phyloP scores from a whole-genome alignment of 257 asterid species.

The Forsythia suspensa region DNA sequence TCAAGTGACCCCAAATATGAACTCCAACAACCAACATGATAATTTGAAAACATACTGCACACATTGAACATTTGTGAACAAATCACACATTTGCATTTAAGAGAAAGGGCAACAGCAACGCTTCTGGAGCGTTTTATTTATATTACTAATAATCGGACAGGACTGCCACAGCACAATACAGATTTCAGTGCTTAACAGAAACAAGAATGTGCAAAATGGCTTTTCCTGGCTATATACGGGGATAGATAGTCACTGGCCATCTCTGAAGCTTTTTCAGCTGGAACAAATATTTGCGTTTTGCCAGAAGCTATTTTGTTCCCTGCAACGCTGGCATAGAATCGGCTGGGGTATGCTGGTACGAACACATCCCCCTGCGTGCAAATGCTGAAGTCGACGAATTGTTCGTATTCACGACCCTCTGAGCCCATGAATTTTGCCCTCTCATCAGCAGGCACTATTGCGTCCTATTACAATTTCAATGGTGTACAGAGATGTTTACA shows the following conservation, averaged over 20 bases:
- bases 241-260: slow-evolving; percentile 28
- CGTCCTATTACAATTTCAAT: slow-evolving; percentile 41
- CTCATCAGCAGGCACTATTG: slow-evolving; percentile 32
- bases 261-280: slow-evolving; percentile 30
- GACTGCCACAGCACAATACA: background rate
- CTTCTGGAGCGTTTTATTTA: background rate
- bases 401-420: slow-evolving; percentile 29
- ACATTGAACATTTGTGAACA: background rate
- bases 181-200: slow-evolving; percentile 34
- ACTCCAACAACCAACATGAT: background rate
- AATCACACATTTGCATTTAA: background rate
- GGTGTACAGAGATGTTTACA: background rate
- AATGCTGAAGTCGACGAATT: slow-evolving; percentile 46
- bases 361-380: slow-evolving; percentile 49
- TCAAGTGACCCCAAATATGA: background rate
- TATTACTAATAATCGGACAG: background rate
- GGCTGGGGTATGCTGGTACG: slow-evolving; percentile 32
- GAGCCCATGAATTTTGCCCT: slow-evolving; percentile 24
- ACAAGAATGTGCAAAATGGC: slow-evolving; percentile 54
- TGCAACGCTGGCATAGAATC: slow-evolving; percentile 47
- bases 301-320: slow-evolving; percentile 60
- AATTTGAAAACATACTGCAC: background rate
- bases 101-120: background rate
- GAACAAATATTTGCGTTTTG: slow-evolving; percentile 44
- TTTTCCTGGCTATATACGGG: slow-evolving; percentile 38